Evolutionary conservation across 768 basidiomycete species (phyloP), one percentile per base, ranked within the genome.

Genomic region (Ramaria rubella): DNA sequence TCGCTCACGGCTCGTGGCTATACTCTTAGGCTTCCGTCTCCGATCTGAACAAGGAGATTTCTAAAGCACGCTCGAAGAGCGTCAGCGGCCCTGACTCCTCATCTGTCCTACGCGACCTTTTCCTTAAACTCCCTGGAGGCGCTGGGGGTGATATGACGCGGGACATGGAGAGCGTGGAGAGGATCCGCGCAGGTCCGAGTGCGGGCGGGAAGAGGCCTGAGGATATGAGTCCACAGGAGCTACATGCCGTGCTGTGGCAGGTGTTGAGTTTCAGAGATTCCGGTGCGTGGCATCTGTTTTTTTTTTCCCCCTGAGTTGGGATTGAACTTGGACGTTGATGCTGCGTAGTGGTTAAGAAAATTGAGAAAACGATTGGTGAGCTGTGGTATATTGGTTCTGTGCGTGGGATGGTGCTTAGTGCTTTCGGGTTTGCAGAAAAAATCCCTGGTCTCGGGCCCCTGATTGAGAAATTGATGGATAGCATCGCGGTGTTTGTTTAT

Each of bases 161-260:
- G 7, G 88, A 91, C 27, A 76, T 93, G 73, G 85, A 89, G 31
- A 75, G 77, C 34, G 80, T 94, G 58, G 79, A 89, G 63, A 77
- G 81, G 21, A 85, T 88, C 51, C 71, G 87, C 14, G 79, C 81
- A 0, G 80, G 78, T 0, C 75, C 80, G 1, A 61, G 65, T 46
- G 72, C 75, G n/a, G 83, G 82, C 0, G 87, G 85, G 4, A 87
- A 83, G 68, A 72, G 76, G 14, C 88, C 93, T 0, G 81, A 85
- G 59, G 80, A 88, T 17, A 90, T 97, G 91, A 83, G 72, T 51
- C 92, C 94, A 3, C 90, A 94, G 70, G 91, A 97, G 68, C 62
- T 95, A 49, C 90, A 94, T 67, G 72, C 80, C 1, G 81, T 84
- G 2, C 71, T 94, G 21, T 94, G 92, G 91, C 82, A 90, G 70